Evolutionary conservation across 2,329 filamentous ascomycete species (phyloP).

Genomic region (Pestalotiopsis sp.): DNA sequence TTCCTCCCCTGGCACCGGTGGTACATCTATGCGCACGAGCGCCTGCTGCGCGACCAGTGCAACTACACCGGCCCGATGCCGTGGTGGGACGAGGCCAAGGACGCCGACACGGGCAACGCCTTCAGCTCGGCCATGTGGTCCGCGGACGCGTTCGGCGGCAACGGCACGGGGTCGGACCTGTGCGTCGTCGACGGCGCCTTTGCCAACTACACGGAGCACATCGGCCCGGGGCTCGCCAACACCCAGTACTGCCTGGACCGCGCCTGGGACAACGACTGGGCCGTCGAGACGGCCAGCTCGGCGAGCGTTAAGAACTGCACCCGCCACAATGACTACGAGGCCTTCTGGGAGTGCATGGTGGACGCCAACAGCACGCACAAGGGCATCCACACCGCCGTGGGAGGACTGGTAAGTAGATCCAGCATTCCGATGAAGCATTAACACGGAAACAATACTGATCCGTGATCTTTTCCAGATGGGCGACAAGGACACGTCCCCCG

Average conservation of each 20-base stretch:
- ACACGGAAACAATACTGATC: neutral
- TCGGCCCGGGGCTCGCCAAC: conserved; percentile 25
- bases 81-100: conserved; percentile 8
- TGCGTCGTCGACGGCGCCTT: conserved; percentile 39
- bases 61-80: conserved; percentile 7
- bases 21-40: conserved; percentile 9
- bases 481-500: conserved; percentile 2
- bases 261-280: neutral
- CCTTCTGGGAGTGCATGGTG: neutral
- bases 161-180: conserved; percentile 24
- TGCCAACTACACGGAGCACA: conserved; percentile 32
- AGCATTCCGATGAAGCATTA: neutral
- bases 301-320: neutral
- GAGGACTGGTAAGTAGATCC: neutral
- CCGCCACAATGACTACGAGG: neutral
- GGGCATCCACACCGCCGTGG: conserved; percentile 6
- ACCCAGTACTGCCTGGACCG: conserved; percentile 27
- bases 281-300: neutral
- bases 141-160: conserved; percentile 33
- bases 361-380: neutral
- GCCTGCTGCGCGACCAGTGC: conserved; percentile 10
- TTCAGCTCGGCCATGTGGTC: conserved; percentile 28
- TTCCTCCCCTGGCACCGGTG: conserved; percentile 13
- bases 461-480: neutral
- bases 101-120: conserved; percentile 29